Evolutionary conservation across 108 stramenopile genomes (phyloP), one percentile per base, ranked within the genome.

Genomic region (Schizochytrium sp.): DNA sequence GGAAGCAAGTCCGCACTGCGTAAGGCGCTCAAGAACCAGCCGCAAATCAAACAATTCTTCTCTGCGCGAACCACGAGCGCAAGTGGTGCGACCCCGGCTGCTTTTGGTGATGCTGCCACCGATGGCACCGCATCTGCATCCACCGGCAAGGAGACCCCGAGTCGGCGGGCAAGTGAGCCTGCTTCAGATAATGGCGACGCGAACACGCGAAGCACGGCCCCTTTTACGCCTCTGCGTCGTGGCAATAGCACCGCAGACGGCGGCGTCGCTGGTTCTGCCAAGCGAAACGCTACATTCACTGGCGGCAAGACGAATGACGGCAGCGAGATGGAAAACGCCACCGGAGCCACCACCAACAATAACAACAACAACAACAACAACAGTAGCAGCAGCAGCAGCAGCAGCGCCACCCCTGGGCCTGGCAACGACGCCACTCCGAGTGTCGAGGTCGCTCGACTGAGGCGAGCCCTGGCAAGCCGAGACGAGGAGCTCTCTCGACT

Each of bases 21-120:
- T 47, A 83, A 83, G 12, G 76, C 76, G 28, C 76, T 83, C 76
- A 83, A 53, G 51, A 83, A 83, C 51, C 76, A 83, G 51, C 76
- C 76, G 12, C 76, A 83, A 45, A 83, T 83, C 51, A 83, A 83
- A 83, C 76, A 83, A 1, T 83, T 53, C 23, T 83, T 83, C 3
- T 69, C 63, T 8, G 63, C 63, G 12, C 14, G 41, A 23, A 8
- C 63, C 25, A 59, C 58, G 21, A 59, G 58, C 58, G 58, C 58
- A 2, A 59, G 58, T 59, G 58, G 21, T 23, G 19, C 58, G n/a
- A 59, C 58, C 58, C 58, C 58, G 3, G 58, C 58, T 59, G 21
- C 58, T n/a, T 19, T 23, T 59, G 58, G 19, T n/a, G 58, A n/a
- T 2, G 58, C 58, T n/a, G 21, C 19, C 19, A 59, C 58, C 58